Base-by-base conservation (phyloP, 352 stramenopile genomes). In the Globisporangium spinosum region DNA sequence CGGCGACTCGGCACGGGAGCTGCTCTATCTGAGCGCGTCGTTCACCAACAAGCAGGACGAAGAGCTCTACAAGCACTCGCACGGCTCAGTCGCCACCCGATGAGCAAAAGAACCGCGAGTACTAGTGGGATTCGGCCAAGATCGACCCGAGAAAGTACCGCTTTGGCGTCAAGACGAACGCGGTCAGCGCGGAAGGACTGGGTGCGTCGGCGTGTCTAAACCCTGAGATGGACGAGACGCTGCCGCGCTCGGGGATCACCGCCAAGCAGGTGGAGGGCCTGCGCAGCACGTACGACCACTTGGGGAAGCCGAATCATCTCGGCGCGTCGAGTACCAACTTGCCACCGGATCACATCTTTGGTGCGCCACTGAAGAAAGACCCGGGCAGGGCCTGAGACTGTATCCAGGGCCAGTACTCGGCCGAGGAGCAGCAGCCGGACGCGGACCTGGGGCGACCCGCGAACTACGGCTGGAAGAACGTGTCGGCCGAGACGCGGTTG, bases 381-480 rank as follows among this genome's bases (percentile, higher is more conserved):
- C 74, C 74, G 3, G 75, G 86, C 23, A 84, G 73, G 1, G 80
- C 89, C 5, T 85, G 83, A 63, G 76, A 82, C 35, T 97, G 89
- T 63, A 95, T 97, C 62, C 82, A 93, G 45, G 90, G 90, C 1
- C 70, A 79, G 63, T 97, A 96, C 77, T 87, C 79, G 23, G 58
- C 68, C 58, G 85, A 94, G 13, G 80, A 97, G 64, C 86, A 97
- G 70, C 78, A 90, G 40, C 86, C 89, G 0, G 88, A 97, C 70
- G 62, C 71, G 1, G 89, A 97, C 67, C 69, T 98, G 15, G 93
- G 93, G 0, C 82, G 79, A 2, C 80, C 89, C 9, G 80, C 90
- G 25, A 96, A 91, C 70, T 87, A 86, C 35, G 91, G 91, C 53
- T 98, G 93, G 76, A 88, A 95, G 65, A 96, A 90, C 70, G 69